These are phyloP conservation scores for Baudoinia panamericana DNA, from an alignment of 495 filamentous ascomycete genomes.

Conservation along the genomic window DNA sequence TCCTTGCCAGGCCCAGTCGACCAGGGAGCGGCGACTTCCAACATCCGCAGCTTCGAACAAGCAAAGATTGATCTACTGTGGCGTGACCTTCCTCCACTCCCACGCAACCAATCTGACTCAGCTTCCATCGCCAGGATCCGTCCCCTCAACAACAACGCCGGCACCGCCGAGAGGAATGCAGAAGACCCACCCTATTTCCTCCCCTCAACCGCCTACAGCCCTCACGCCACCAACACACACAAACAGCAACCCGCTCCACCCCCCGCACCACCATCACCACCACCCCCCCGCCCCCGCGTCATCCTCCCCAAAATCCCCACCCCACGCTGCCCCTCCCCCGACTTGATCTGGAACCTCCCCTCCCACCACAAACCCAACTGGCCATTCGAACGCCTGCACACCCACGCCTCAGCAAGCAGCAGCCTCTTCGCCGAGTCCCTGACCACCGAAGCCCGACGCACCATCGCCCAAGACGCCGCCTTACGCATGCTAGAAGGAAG, in stretches of 20 bases:
- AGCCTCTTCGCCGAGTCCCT: slow-evolving; percentile 1
- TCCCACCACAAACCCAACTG: background rate
- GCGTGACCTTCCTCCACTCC: background rate
- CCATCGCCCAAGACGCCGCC: slow-evolving; percentile 4
- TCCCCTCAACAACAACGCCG: background rate
- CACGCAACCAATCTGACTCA: background rate
- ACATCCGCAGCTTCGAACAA: no score
- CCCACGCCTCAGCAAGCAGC: background rate
- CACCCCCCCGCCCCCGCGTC: background rate
- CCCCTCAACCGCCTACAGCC: no score
- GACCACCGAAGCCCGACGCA: background rate
- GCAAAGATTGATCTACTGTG: background rate
- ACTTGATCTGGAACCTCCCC: background rate
- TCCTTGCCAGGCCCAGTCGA: no score
- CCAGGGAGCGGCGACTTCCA: no score
- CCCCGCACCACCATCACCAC: background rate
- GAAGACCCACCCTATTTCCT: background rate
- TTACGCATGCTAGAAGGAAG: slow-evolving; percentile 6
- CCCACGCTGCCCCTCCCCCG: background rate
- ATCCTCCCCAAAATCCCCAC: background rate
- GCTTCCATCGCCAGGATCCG: background rate
- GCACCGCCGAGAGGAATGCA: background rate
- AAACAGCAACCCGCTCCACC: no score
- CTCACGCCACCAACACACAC: no score
- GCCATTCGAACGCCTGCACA: slow-evolving; percentile 2